Conservation (phyloP, 176 grass and related monocot genomes). For the Rhynchospora tenuis region DNA sequence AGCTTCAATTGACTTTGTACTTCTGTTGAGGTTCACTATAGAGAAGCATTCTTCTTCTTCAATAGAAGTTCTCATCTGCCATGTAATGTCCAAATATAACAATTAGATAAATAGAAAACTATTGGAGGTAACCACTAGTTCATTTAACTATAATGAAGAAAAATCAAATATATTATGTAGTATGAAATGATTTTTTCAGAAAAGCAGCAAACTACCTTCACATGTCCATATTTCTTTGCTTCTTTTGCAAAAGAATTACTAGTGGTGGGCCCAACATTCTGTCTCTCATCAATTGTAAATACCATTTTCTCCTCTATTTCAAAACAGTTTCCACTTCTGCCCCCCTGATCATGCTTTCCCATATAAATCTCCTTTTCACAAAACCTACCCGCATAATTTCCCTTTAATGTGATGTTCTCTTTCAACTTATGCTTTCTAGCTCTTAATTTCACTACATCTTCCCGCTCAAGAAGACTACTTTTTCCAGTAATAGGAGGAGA, state of each 20-base stretch:
- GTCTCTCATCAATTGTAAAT: constrained; percentile 5
- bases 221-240: background rate
- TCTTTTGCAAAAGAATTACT: background rate
- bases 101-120: background rate
- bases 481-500: background rate
- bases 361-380: background rate
- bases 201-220: background rate
- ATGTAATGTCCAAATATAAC: background rate
- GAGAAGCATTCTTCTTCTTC: constrained; percentile 8
- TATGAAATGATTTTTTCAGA: background rate
- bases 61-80: background rate
- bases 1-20: constrained; percentile 21
- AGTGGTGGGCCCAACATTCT: background rate
- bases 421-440: constrained; percentile 20
- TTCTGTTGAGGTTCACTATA: background rate
- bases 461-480: constrained; percentile 6
- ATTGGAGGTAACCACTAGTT: background rate
- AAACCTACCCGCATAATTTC: background rate
- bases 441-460: constrained; percentile 11
- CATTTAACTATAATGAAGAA: background rate
- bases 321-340: background rate
- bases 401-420: constrained; percentile 4
- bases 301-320: constrained; percentile 23
- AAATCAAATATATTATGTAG: background rate
- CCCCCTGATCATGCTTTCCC: constrained; percentile 1